Percentiles rank a stretch among this genome's conserved stretches.
These are phyloP conservation scores for Uromyces viciae-fabae DNA, from an alignment of 1,284 basidiomycete genomes.

Conservation along the genomic window DNA sequence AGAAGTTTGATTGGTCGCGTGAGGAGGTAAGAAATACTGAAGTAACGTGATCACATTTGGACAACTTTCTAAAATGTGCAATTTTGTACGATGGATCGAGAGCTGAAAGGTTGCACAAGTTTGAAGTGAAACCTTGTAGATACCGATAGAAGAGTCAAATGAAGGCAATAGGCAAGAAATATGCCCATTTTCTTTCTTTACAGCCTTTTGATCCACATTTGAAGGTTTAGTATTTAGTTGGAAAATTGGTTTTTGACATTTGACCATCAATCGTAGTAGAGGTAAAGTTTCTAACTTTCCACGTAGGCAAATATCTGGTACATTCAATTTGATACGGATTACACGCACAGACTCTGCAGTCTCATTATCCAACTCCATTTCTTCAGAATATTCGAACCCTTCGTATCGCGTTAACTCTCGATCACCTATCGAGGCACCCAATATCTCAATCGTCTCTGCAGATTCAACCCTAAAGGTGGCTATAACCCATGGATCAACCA, in stretches of 20 bases:
- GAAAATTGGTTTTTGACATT: neutral
- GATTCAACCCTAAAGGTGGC: neutral
- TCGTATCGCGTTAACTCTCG: conserved; percentile 8
- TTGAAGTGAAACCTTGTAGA: conserved; percentile 16
- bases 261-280: conserved; percentile 4
- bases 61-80: conserved; percentile 4
- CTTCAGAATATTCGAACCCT: conserved; percentile 9
- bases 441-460: neutral
- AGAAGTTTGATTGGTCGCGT: neutral
- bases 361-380: neutral
- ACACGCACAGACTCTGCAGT: neutral
- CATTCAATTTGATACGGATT: neutral
- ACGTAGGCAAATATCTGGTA: neutral
- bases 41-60: neutral
- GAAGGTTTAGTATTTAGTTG: neutral
- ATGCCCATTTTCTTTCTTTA: neutral
- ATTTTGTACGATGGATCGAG: neutral
- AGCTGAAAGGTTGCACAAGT: neutral
- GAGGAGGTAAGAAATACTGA: conserved; percentile 1
- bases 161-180: conserved; percentile 7
- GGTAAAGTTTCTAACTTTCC: neutral
- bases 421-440: conserved; percentile 20
- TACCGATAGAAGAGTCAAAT: neutral
- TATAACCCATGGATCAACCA: neutral
- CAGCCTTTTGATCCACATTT: neutral